Evolutionary conservation across 2,329 filamentous ascomycete genomes (phyloP), one percentile per base, ranked within the genome.

Genomic region (Penicillium aurantiogriseum): DNA sequence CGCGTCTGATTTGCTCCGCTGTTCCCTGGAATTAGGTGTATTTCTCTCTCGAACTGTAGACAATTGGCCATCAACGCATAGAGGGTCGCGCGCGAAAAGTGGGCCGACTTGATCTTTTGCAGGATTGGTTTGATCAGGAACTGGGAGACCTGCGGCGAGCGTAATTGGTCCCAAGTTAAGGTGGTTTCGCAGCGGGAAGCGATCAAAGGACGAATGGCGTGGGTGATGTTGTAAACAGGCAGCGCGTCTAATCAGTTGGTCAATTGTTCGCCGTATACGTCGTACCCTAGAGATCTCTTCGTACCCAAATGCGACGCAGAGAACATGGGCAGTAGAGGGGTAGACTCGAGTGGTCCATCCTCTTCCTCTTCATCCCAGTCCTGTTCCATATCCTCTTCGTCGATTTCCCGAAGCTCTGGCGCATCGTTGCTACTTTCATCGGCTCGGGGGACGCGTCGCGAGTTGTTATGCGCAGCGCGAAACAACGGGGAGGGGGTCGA

Each of bases 71-170:
- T 88, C 65, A 97, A 79, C 2, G 92, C 91, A 76, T 96, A 97
- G 38, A 97, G 75, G 0, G 92, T 94, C 10, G 90, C 92, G 47
- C 90, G 84, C 31, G 89, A 92, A 74, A 96, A 93, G 75, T 96
- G 90, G 51, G 89, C 86, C 17, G 85, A 81, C 59, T 88, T 87
- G 62, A 97, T 92, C 73, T 93, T 89, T 71, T 94, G 89, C 74
- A 94, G 91, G 80, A 97, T 94, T 2, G 93, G 93, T 79, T 97
- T 97, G 71, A 97, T 85, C 36, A 97, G 83, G 72, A 97, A 97
- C 71, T 96, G 92, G 17, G 92, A 96, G 56, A 97, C 88, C 72
- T 97, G 93, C 3, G 93, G 93, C n/a, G 92, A 96, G 62, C 92
- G 86, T 61, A 97, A 81, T 74, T 97, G 93, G 63, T 97, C 93